Evolutionary conservation across 2,329 filamentous ascomycete species (phyloP).

Genomic region (Diaporthe helianthi): DNA sequence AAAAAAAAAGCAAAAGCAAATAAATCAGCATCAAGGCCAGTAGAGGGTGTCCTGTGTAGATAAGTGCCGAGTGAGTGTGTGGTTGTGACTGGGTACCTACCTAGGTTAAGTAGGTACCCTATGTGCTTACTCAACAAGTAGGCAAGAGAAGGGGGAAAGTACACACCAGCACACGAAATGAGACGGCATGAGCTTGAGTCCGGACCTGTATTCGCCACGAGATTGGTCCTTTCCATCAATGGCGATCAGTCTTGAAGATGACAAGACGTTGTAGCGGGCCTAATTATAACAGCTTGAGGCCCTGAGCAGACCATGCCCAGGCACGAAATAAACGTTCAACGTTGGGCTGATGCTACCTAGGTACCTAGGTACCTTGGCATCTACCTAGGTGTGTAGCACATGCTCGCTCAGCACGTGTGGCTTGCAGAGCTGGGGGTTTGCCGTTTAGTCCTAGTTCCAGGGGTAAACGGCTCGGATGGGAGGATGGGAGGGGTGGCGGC

Average conservation of each 20-base stretch:
- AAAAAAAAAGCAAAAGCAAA: not conserved
- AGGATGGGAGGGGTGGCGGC: not conserved
- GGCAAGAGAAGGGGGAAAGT: too few relatives aligned
- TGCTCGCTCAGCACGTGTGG: not conserved
- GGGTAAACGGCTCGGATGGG: conserved; percentile 14
- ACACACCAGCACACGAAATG: too few relatives aligned
- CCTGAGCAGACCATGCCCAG: not conserved
- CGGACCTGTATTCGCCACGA: not conserved
- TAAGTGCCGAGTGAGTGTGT: too few relatives aligned
- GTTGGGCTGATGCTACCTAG: not conserved
- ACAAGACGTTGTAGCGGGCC: not conserved
- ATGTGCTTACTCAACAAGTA: too few relatives aligned
- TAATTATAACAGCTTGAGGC: too few relatives aligned
- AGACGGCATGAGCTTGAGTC: conserved; percentile 7
- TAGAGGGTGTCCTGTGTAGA: not conserved
- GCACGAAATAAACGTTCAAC: not conserved
- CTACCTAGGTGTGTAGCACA: not conserved
- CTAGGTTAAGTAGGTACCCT: too few relatives aligned
- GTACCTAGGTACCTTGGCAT: too few relatives aligned
- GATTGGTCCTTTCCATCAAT: conserved; percentile 1
- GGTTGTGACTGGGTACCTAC: too few relatives aligned
- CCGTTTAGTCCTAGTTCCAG: conserved; percentile 24
- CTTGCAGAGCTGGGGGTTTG: not conserved
- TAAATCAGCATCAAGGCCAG: not conserved
- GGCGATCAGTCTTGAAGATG: not conserved